Evolutionary conservation across 2,329 filamentous ascomycete genomes (phyloP), one percentile per base, ranked within the genome.

Genomic region (Cladosporium sp.): DNA sequence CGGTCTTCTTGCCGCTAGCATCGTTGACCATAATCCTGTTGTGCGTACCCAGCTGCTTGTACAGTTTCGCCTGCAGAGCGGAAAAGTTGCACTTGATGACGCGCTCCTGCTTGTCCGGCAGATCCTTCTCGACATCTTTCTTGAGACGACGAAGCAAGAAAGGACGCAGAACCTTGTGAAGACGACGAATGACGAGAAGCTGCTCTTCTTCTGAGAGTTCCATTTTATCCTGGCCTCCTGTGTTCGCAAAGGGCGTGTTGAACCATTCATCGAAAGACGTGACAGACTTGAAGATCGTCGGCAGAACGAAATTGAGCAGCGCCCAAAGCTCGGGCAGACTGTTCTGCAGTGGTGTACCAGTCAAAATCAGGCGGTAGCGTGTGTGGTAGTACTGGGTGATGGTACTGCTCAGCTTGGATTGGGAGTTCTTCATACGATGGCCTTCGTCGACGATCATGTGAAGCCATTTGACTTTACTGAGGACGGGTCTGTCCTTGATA

Each of bases 391-490:
- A 97, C 57, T 90, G 84, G 35, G 92, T 91, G 59, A 98, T 89
- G 4, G 93, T 97, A 60, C 85, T 89, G 71, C 89, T 96, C 62
- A 98, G 80, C 74, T 98, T 98, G 9, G 93, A 98, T 62, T 93
- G 86, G 31, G 89, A 81, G 72, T 98, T 98, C 81, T 98, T 98
- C 93, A 98, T 98, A 69, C 93, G 90, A 72, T 98, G 93, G 74
- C 93, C 93, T 77, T 98, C 93, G 65, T 98, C 93, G 60, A 98
- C 93, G 63, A 98, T 97, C 93, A 98, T 97, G 74, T 98, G 93
- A 64, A 96, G 86, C 93, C 93, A 98, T 74, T 97, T 97, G 74
- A 98, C 92, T 78, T 97, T 97, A 77, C 89, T 95, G 10, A 98
- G 76, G 61, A 98, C 79, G 0, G 92, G 92, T 34, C 93, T 84